phyloP scores from a whole-genome alignment of 495 filamentous ascomycete genomes.

The Aspergillus incahuasiensis region DNA sequence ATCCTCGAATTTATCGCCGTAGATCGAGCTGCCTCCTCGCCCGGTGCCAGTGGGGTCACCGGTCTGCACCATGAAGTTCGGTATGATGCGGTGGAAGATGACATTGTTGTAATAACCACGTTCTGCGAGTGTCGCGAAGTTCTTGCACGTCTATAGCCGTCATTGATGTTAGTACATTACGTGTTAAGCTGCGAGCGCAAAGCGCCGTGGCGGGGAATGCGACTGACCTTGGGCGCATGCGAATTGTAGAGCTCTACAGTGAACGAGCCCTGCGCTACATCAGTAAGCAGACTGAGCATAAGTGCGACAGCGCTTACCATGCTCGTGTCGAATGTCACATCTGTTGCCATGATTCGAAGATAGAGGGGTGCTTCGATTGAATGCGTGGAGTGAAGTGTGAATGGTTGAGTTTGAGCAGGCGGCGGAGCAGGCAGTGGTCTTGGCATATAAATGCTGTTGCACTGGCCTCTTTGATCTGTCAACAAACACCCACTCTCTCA shows the following conservation, averaged over 20 bases:
- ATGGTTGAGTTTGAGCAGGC: conserved; percentile 16
- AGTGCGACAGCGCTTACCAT: conserved; percentile 52
- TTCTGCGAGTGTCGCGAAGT: conserved; percentile 74
- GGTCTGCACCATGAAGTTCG: conserved; percentile 94
- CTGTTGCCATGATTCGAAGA: conserved; percentile 60
- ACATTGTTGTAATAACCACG: conserved; percentile 82
- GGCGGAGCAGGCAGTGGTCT: conserved; percentile 18
- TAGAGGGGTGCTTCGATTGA: neutral
- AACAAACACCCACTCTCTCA: conserved; percentile 17
- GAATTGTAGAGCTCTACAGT: conserved; percentile 82
- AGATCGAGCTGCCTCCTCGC: conserved; percentile 84
- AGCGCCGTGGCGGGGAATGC: neutral
- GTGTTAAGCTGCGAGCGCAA: neutral
- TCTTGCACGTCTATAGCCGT: conserved; percentile 65
- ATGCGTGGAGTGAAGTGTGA: conserved; percentile 4
- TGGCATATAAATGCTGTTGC: conserved; percentile 19
- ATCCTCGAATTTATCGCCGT: conserved; percentile 92
- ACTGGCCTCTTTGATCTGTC: conserved; percentile 2
- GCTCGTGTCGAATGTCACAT: conserved; percentile 72
- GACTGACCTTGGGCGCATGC: conserved; percentile 64
- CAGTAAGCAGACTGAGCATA: conserved; percentile 10
- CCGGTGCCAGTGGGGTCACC: conserved; percentile 96
- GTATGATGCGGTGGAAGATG: conserved; percentile 92
- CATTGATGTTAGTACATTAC: conserved; percentile 15
- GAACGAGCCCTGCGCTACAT: conserved; percentile 63